phyloP scores from a whole-genome alignment of 176 grass and related monocot species.

The Bromus sterilis region DNA sequence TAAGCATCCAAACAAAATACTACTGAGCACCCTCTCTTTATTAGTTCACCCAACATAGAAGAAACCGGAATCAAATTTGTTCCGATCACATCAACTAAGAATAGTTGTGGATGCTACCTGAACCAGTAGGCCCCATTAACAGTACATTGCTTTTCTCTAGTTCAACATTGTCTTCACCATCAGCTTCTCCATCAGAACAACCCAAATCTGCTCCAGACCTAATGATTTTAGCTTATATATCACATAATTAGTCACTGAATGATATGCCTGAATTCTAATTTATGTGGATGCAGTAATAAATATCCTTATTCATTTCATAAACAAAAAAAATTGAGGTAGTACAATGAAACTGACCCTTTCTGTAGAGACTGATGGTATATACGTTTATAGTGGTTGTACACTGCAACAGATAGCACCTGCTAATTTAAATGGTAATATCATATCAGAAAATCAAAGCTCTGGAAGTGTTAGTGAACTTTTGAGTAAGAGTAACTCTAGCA shows the following conservation, averaged over 20 bases:
- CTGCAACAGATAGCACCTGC: constrained; percentile 94
- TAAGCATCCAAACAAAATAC: constrained; percentile 20
- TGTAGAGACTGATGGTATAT: constrained; percentile 75
- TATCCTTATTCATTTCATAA: not conserved
- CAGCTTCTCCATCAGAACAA: constrained; percentile 56
- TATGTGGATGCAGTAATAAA: constrained; percentile 2
- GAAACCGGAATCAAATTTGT: not conserved
- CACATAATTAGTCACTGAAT: constrained; percentile 56
- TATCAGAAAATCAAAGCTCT: constrained; percentile 2
- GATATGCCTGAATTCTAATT: constrained; percentile 2
- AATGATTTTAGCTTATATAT: constrained; percentile 55
- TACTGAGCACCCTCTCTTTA: not conserved
- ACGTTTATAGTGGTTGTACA: constrained; percentile 99
- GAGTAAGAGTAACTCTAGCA: too few relatives aligned
- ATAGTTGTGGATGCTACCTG: constrained; percentile 41
- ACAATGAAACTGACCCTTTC: constrained; percentile 64
- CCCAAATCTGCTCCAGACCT: constrained; percentile 73
- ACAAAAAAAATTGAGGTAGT: not conserved
- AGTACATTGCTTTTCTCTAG: constrained; percentile 98
- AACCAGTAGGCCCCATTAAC: constrained; percentile 97
- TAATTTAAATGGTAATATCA: constrained; percentile 20
- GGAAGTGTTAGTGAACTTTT: not conserved
- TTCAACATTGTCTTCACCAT: constrained; percentile 79
- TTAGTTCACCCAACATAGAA: constrained; percentile 11
- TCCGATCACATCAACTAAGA: constrained; percentile 12